Evolutionary conservation across 2,329 filamentous ascomycete species (phyloP).

Genomic region (Magnaporthales sp.): DNA sequence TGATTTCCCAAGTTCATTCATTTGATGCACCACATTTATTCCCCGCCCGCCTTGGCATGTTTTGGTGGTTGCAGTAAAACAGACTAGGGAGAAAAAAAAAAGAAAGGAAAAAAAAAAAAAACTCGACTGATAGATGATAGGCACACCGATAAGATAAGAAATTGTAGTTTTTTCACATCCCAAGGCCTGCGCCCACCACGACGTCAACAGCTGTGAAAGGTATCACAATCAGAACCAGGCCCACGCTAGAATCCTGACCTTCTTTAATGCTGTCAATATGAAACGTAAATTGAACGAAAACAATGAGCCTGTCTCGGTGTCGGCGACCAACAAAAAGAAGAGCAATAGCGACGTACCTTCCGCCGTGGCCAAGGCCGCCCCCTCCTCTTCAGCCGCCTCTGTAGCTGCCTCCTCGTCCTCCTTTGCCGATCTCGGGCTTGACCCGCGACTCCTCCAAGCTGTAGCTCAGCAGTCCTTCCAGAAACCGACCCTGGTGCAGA

Average conservation of each 20-base stretch:
- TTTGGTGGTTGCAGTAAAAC: neutral
- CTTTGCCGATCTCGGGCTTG: conserved; percentile 73
- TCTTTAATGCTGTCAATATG: conserved; percentile 26
- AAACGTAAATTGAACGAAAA: conserved; percentile 54
- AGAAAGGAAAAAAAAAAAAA: neutral
- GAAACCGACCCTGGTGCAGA: conserved; percentile 81
- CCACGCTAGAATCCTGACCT: neutral
- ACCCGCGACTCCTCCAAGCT: conserved; percentile 77
- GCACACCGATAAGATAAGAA: conserved; percentile 1
- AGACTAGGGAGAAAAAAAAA: neutral
- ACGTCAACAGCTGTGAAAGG: neutral
- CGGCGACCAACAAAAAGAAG: conserved; percentile 17
- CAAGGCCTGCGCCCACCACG: neutral
- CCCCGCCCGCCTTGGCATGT: neutral
- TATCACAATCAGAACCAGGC: neutral
- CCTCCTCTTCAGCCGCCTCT: neutral
- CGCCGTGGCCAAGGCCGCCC: conserved; percentile 3
- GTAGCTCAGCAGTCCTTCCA: conserved; percentile 77
- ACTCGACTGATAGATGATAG: neutral
- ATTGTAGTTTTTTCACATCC: neutral
- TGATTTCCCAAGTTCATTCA: neutral
- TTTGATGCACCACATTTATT: neutral
- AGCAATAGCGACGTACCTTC: conserved; percentile 14
- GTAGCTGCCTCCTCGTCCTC: conserved; percentile 30
- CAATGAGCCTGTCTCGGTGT: conserved; percentile 34